These are phyloP conservation scores for Triticum turgidum DNA, from an alignment of 176 grass and related monocot genomes.

Conservation along the genomic window DNA sequence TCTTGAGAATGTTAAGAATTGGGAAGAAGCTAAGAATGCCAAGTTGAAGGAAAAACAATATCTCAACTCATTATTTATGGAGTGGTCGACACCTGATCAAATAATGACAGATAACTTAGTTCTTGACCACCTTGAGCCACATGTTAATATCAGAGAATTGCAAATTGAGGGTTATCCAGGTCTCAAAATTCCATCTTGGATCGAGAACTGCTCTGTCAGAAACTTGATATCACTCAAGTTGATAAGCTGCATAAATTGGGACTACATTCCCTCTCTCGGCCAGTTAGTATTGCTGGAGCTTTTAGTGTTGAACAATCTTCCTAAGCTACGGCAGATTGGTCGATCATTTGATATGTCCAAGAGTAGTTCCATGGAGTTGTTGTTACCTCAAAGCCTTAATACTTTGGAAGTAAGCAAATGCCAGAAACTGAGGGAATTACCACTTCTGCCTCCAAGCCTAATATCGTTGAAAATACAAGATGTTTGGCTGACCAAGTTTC, in stretches of 20 bases:
- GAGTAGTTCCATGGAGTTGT: neutral
- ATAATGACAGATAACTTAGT: neutral
- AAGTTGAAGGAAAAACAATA: neutral
- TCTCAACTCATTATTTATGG: neutral
- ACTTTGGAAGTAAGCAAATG: neutral
- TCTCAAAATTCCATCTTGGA: neutral
- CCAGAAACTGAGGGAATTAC: neutral
- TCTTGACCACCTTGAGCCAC: slow-evolving; percentile 3
- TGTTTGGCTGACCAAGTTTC: neutral
- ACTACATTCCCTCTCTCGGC: neutral
- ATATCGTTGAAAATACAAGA: fast-evolving
- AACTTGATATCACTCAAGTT: neutral
- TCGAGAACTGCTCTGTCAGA: neutral
- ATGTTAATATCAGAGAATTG: neutral
- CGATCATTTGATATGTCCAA: neutral
- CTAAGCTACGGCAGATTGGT: neutral
- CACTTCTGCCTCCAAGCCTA: slow-evolving; percentile 8
- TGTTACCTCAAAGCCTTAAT: neutral
- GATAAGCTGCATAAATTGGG: neutral
- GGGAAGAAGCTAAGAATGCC: neutral
- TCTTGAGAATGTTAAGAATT: neutral
- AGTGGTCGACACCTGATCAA: neutral
- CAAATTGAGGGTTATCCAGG: neutral
- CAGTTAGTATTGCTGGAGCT: neutral
- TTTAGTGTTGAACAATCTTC: fast-evolving